Evolutionary conservation across 257 asterid genomes (phyloP).

Genomic region (Primulina huaijiensis): DNA sequence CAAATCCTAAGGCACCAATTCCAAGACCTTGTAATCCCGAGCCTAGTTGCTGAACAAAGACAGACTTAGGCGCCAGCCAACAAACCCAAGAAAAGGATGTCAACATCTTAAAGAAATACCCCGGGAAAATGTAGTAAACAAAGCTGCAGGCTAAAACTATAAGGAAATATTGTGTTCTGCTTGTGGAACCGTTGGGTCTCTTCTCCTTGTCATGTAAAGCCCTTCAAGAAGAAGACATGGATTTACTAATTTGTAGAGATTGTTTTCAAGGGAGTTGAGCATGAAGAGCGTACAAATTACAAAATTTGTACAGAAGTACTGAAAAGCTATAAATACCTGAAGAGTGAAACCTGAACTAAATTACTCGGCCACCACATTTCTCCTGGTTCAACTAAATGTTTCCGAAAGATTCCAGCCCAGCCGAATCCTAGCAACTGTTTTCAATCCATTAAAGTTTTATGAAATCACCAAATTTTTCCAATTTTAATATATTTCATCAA

Average conservation of each 20-base stretch:
- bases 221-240: constrained; percentile 21
- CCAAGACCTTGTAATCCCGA: constrained; percentile 47
- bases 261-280: background rate
- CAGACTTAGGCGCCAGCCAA: constrained; percentile 43
- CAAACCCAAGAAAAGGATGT: constrained; percentile 50
- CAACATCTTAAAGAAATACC: constrained; percentile 37
- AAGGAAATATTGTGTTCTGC: constrained; percentile 47
- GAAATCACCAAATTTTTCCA: background rate
- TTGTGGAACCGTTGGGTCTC: constrained; percentile 32
- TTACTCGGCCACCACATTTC: constrained; percentile 66
- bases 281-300: background rate
- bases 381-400: constrained; percentile 47
- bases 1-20: constrained; percentile 42
- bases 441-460: background rate
- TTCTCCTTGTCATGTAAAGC: constrained; percentile 50
- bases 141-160: constrained; percentile 36
- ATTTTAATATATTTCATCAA: too few relatives aligned
- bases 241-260: background rate
- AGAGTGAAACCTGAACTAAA: constrained; percentile 57
- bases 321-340: constrained; percentile 29
- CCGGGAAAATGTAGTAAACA: constrained; percentile 39
- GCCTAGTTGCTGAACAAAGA: constrained; percentile 42
- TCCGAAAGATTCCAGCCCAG: constrained; percentile 62
- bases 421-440: constrained; percentile 52
- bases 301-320: background rate